Percentiles rank a stretch among this genome's conserved stretches.
These are phyloP conservation scores for Zygotorulaspora sp. DNA, from an alignment of 805 yeast genomes.

Conservation along the genomic window DNA sequence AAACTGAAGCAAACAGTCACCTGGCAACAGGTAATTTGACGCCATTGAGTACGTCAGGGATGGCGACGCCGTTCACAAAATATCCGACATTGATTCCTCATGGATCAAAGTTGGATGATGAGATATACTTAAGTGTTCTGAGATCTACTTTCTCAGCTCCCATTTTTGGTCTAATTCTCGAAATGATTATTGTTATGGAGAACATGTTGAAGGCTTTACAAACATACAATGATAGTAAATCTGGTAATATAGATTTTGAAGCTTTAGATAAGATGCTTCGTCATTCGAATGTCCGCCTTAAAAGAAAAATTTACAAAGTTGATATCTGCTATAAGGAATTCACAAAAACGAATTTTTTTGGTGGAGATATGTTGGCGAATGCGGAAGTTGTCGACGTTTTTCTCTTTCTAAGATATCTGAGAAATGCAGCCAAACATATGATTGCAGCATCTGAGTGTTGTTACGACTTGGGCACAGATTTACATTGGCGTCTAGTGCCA, in stretches of 20 bases:
- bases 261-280: constrained; percentile 10
- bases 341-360: constrained; percentile 36
- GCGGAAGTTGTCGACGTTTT: constrained; percentile 39
- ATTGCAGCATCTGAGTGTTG: constrained; percentile 27
- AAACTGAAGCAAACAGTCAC: neutral
- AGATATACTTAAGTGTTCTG: constrained; percentile 31
- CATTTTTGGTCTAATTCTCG: constrained; percentile 29
- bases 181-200: constrained; percentile 33
- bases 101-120: constrained; percentile 9
- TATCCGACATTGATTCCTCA: constrained; percentile 3
- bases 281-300: constrained; percentile 22
- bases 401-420: constrained; percentile 39
- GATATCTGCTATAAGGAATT: constrained; percentile 37
- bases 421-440: constrained; percentile 40
- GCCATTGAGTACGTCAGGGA: constrained; percentile 26
- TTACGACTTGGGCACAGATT: constrained; percentile 20
- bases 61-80: constrained; percentile 37
- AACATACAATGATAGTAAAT: constrained; percentile 6
- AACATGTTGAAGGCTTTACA: constrained; percentile 20
- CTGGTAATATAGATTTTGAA: constrained; percentile 6
- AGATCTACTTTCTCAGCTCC: constrained; percentile 34
- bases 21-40: constrained; percentile 10
- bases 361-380: constrained; percentile 35
- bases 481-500: constrained; percentile 35
- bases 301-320: constrained; percentile 30